phyloP scores from a whole-genome alignment of 1,284 basidiomycete species.

The Ceratobasidium sp. region DNA sequence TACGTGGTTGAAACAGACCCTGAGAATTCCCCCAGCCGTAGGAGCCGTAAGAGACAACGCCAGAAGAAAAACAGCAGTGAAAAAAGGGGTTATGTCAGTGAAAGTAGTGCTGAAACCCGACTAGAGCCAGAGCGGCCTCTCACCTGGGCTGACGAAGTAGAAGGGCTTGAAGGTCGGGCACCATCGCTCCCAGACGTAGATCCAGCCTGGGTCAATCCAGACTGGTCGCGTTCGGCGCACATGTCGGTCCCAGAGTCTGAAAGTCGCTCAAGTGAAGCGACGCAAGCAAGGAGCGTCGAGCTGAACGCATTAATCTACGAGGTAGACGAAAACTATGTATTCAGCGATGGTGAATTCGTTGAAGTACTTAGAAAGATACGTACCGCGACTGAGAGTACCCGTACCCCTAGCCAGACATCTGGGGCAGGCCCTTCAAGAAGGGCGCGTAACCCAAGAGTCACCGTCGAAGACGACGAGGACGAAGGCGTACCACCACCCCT shows the following conservation, averaged over 20 bases:
- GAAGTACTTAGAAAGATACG: conserved; percentile 6
- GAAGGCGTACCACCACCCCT: background rate
- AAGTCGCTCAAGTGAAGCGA: background rate
- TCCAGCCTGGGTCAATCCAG: background rate
- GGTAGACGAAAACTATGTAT: conserved; percentile 7
- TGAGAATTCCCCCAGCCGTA: background rate
- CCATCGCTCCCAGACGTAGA: background rate
- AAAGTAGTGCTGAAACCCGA: background rate
- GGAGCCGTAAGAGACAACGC: background rate
- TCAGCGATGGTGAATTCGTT: conserved; percentile 1
- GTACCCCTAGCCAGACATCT: background rate
- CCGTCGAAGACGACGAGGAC: conserved; percentile 3
- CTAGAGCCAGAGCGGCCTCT: background rate
- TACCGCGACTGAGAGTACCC: background rate
- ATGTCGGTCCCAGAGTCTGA: too few species aligned
- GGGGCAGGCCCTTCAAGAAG: conserved; percentile 7
- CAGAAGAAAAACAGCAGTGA: too few species aligned
- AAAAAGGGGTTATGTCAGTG: background rate
- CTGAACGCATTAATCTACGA: conserved; percentile 22
- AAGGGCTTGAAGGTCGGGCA: background rate
- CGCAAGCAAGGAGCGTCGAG: background rate
- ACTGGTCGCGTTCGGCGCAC: background rate
- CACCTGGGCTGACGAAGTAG: background rate
- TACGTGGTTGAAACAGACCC: background rate
- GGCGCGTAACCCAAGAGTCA: background rate